Conservation (phyloP, 306 rosid genomes). For the Lablab purpureus region DNA sequence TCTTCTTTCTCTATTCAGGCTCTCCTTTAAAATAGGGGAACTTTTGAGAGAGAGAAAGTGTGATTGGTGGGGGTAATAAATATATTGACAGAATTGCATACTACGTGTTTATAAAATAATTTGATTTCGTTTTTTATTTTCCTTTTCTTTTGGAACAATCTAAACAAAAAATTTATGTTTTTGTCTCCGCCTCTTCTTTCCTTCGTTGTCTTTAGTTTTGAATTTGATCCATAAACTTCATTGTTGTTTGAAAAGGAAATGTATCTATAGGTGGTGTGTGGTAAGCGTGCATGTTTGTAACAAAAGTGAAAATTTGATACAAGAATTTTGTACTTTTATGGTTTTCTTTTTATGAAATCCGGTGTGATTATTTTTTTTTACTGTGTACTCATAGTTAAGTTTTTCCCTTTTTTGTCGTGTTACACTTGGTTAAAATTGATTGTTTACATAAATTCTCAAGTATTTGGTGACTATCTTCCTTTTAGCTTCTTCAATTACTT, state of each 20-base stretch:
- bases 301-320: not conserved
- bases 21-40: not conserved
- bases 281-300: not conserved
- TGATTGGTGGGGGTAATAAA: no score
- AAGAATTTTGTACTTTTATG: not conserved
- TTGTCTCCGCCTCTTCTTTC: not conserved
- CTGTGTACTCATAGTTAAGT: no score
- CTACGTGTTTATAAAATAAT: not conserved
- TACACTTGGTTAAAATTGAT: no score
- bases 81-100: not conserved
- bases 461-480: no score
- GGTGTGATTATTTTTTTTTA: not conserved
- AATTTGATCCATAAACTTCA: not conserved
- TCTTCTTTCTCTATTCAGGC: not conserved
- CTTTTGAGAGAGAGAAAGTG: not conserved
- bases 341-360: not conserved
- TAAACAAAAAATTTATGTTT: no score
- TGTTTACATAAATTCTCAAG: no score
- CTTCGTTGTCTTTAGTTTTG: not conserved
- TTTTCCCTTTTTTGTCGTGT: no score
- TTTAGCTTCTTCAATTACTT: no score
- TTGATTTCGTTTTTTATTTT: no score
- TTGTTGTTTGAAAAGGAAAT: not conserved
- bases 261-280: not conserved
- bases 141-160: no score